phyloP scores from a whole-genome alignment of 1,284 basidiomycete genomes.

The Coriolopsis trogii region DNA sequence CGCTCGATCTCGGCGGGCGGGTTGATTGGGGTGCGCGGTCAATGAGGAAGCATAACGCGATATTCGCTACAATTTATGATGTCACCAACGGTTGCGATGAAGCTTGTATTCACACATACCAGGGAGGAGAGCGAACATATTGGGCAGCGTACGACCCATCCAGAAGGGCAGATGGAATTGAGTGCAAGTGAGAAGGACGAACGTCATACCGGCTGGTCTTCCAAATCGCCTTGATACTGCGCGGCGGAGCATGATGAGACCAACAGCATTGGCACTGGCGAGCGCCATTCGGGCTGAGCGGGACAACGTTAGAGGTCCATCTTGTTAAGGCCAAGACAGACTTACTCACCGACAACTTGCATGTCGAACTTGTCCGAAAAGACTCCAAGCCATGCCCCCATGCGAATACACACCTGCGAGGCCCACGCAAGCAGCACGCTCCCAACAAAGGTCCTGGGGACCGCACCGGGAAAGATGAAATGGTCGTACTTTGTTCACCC shows the following conservation, averaged over 20 bases:
- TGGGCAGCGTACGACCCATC: slow-evolving; percentile 91
- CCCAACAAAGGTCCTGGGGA: slow-evolving; percentile 88
- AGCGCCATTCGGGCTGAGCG: slow-evolving; percentile 70
- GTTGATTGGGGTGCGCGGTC: slow-evolving; percentile 46
- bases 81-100: no score
- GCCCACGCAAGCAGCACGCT: slow-evolving; percentile 65
- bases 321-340: no score
- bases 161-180: slow-evolving; percentile 96
- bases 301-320: background rate
- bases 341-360: slow-evolving; percentile 57
- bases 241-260: slow-evolving; percentile 66
- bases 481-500: slow-evolving; percentile 96
- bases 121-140: slow-evolving; percentile 87
- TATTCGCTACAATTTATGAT: slow-evolving; percentile 66
- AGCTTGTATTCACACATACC: slow-evolving; percentile 51
- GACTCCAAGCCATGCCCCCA: slow-evolving; percentile 44
- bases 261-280: slow-evolving; percentile 65
- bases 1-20: slow-evolving; percentile 39
- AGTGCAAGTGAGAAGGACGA: slow-evolving; percentile 68
- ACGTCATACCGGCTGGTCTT: slow-evolving; percentile 56
- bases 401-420: slow-evolving; percentile 46
- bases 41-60: slow-evolving; percentile 61
- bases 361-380: slow-evolving; percentile 58
- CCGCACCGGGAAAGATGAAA: slow-evolving; percentile 84
- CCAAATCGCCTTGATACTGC: slow-evolving; percentile 70